Conservation (phyloP, 179 eudicot species). For the Carnegiea gigantea region DNA sequence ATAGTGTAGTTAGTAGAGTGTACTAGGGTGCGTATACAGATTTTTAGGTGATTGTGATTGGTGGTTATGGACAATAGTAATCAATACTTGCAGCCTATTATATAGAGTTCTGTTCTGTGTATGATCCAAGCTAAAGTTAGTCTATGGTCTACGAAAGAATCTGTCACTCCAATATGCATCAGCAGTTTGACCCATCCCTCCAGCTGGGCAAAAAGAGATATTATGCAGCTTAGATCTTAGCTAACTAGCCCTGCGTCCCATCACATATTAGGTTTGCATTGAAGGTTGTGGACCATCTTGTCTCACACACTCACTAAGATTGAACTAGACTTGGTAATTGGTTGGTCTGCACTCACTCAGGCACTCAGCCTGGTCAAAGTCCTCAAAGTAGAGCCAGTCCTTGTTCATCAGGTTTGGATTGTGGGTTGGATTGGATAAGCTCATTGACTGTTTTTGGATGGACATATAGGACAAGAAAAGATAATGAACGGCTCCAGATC, state of each 20-base stretch:
- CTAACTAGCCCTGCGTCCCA: slow-evolving; percentile 6
- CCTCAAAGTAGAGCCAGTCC: no score
- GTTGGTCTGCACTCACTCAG: no score
- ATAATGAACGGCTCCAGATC: no score
- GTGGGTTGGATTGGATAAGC: no score
- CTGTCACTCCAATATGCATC: slow-evolving; percentile 1
- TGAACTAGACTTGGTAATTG: no score
- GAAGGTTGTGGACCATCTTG: neutral
- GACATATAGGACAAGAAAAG: no score
- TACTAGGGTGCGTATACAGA: neutral
- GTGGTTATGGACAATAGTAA: neutral
- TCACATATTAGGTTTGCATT: slow-evolving; percentile 12
- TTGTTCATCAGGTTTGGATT: no score
- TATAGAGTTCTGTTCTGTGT: neutral
- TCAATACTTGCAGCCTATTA: slow-evolving; percentile 4
- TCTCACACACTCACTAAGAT: neutral
- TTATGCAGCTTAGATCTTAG: slow-evolving; percentile 11
- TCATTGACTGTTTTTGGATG: no score
- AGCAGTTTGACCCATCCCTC: neutral
- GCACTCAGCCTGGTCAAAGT: no score
- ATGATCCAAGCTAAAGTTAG: slow-evolving; percentile 5
- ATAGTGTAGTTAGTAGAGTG: neutral
- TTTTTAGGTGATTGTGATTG: neutral
- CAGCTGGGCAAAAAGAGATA: slow-evolving; percentile 1
- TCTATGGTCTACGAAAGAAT: neutral